These are phyloP conservation scores for Blastomyces gilchristii DNA, from an alignment of 2,329 filamentous ascomycete genomes.

Conservation along the genomic window DNA sequence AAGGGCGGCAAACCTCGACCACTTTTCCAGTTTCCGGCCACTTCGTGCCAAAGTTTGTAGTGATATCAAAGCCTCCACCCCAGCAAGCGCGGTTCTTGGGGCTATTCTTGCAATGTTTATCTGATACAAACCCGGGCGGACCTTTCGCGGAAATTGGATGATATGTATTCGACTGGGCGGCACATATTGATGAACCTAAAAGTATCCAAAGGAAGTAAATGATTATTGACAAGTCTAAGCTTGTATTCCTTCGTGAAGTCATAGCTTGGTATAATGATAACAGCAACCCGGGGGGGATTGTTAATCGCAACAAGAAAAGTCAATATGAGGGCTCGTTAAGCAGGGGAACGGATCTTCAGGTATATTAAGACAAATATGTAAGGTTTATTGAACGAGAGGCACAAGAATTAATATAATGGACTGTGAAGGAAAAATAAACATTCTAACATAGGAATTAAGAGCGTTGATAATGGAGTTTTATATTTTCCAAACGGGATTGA, in stretches of 20 bases:
- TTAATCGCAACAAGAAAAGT: neutral
- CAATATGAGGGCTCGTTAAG: neutral
- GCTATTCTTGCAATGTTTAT: constrained; percentile 16
- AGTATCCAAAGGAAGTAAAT: neutral
- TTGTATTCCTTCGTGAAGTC: neutral
- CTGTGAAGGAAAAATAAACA: neutral
- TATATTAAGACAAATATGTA: neutral
- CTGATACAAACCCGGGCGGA: neutral
- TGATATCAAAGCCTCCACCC: constrained; percentile 19
- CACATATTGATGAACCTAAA: neutral
- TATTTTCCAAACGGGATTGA: neutral
- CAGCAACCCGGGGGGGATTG: neutral
- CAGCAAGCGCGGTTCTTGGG: constrained; percentile 19
- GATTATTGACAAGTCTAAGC: neutral
- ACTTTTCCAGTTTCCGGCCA: constrained; percentile 20
- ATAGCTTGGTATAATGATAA: neutral
- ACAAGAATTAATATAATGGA: neutral
- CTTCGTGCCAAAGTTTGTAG: constrained; percentile 19
- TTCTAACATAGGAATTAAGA: neutral
- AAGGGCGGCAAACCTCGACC: constrained; percentile 9
- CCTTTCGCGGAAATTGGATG: neutral
- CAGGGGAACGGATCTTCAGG: neutral
- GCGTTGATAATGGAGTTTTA: neutral
- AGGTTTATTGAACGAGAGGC: neutral
- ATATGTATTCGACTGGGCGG: neutral